Conservation (phyloP, 2,329 filamentous ascomycete species). For the Claviceps pusilla region DNA sequence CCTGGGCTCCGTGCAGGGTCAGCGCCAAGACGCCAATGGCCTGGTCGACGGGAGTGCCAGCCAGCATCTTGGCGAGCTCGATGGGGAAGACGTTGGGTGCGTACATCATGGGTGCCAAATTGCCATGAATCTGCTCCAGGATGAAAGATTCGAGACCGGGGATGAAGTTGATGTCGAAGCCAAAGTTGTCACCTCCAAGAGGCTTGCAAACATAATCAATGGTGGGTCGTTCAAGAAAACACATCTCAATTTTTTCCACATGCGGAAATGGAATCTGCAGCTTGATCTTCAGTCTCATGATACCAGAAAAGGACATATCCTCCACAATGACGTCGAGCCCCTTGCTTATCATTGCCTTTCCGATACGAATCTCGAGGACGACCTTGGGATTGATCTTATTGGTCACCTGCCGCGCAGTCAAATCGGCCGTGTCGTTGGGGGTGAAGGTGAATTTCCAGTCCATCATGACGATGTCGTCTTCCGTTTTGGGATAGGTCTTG, state of each 20-base stretch:
- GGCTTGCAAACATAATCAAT: conserved; percentile 98
- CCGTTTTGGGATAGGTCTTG: conserved; percentile 91
- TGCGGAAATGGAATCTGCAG: conserved; percentile 92
- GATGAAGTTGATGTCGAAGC: conserved; percentile 98
- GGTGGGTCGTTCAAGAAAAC: conserved; percentile 73
- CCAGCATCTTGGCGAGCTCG: conserved; percentile 95
- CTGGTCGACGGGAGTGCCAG: conserved; percentile 84
- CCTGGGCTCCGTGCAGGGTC: conserved; percentile 78
- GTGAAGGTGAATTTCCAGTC: conserved; percentile 99
- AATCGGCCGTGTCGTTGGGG: conserved; percentile 80
- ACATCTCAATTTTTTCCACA: conserved; percentile 87
- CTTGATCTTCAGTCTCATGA: conserved; percentile 97
- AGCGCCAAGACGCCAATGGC: conserved; percentile 88
- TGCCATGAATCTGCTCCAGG: conserved; percentile 87
- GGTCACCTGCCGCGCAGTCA: conserved; percentile 79
- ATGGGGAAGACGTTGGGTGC: conserved; percentile 95
- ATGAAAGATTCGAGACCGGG: conserved; percentile 90
- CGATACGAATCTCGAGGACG: conserved; percentile 83
- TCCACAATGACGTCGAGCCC: conserved; percentile 95
- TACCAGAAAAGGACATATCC: conserved; percentile 87
- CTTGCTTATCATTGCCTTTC: conserved; percentile 94
- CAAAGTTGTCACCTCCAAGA: conserved; percentile 83
- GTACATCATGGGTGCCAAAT: conserved; percentile 94
- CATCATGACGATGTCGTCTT: conserved; percentile 94
- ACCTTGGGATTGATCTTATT: conserved; percentile 96